Base-by-base conservation (phyloP, 1,284 basidiomycete genomes). In the Pascua guehoae region DNA sequence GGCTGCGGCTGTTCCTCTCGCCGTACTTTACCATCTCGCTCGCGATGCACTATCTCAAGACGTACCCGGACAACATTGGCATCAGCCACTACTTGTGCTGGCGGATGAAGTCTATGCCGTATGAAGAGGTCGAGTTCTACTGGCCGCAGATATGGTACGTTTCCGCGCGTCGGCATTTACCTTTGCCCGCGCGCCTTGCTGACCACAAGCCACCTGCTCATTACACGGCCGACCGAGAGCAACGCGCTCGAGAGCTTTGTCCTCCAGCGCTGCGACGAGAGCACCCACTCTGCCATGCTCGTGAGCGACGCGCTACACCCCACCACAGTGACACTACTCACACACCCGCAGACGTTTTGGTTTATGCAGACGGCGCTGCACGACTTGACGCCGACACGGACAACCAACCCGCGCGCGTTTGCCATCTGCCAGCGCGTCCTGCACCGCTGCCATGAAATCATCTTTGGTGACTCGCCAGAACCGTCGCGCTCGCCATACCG, bases 331-430 rank as follows among this genome's bases (percentile, higher is more conserved):
- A n/a, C 24, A 32, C 24, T 32, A 32, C 24, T 32, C 24, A 32
- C 24, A 32, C 24, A 46, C 42, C 41, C 4, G 9, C 70, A 95
- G 93, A 96, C 94, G 0, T 80, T 97, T 51, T 97, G 93, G 92
- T 96, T 93, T 76, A 93, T 97, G 87, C 94, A 97, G 84, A 89
- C 92, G 18, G 86, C 89, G 37, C 81, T 97, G n/a, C 86, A 84
- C 61, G 94, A 97, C 75, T 81, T 96, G n/a, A 83, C 88, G 0
- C 73, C 79, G 5, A 79, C 81, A 12, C 80, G 81, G 43, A 82
- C 85, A 10, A 75, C 77, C 46, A 83, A 86, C 58, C 87, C 92
- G 1, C 83, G 82, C 32, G 88, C 92, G 0, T 98, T 98, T 77
- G 80, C 85, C 57, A 88, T 96, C 63, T 98, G 96, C 78, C 91